Base-by-base conservation (phyloP, 208 protist species). In the Leishmania aethiopica region DNA sequence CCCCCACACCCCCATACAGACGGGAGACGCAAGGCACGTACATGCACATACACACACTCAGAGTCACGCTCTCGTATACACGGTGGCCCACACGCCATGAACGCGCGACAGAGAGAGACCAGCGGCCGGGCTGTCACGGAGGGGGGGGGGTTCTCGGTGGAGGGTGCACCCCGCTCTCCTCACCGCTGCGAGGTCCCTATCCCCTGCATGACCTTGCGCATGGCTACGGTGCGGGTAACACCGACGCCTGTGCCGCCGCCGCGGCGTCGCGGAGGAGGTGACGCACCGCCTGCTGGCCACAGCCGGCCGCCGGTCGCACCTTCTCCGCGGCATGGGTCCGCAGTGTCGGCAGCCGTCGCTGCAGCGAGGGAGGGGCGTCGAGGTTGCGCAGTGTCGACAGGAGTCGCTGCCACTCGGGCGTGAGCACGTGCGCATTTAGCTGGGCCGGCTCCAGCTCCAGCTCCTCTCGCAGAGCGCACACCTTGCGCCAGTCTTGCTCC, bases 381-480 rank as follows among this genome's bases (percentile, higher is more conserved):
- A 85, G 59, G 28, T 35, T 51, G 7, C 55, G 72, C 70, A 85
- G 49, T 72, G 77, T 85, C 11, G 59, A 11, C 37, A 59, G 19
- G 47, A 81, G 25, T 35, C 11, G n/a, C 76, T 49, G n/a, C 82
- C 82, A 85, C 40, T 78, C 77, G 19, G 67, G 32, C 47, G 71
- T 62, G 11, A 55, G 28, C 37, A 77, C 49, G 15, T 78, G 59
- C 51, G 57, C 19, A 62, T 85, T 77, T 3, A 85, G 77, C 62
- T 45, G 67, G 49, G 77, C 82, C n/a, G 84, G 78, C 19, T 92
- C 88, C 40, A 92, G 60, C 0, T 92, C 91, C n/a, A 95, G 75
- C 77, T 87, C 84, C n/a, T 79, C 67, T 28, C 86, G 79, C 72
- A 93, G 37, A 15, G 73, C 37, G 32, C 75, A 67, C 40, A 94